A percentile compares a stretch with the other conserved stretches of the same genome.
phyloP scores from a whole-genome alignment of 2,329 filamentous ascomycete species.

The Mycosphaerella sp. region DNA sequence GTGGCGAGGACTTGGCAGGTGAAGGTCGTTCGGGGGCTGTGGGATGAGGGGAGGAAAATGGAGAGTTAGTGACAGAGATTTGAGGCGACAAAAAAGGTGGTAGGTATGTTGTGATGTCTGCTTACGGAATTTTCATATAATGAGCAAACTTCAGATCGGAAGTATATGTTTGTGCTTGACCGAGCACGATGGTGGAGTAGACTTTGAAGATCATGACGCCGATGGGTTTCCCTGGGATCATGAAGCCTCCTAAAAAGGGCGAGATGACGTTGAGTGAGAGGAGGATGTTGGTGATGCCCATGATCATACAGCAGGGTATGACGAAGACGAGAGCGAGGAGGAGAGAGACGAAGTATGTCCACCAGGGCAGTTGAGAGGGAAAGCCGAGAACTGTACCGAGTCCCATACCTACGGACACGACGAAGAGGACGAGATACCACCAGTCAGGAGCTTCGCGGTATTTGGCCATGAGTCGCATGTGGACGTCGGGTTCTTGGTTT shows the following conservation, averaged over 20 bases:
- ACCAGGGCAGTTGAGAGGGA: conserved; percentile 78
- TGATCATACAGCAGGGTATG: conserved; percentile 85
- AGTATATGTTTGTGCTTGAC: conserved; percentile 80
- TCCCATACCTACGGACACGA: conserved; percentile 25
- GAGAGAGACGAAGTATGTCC: conserved; percentile 71
- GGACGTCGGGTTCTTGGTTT: conserved; percentile 61
- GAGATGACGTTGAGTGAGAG: conserved; percentile 24
- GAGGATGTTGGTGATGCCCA: conserved; percentile 70
- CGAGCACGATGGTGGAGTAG: conserved; percentile 59
- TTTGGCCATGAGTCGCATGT: conserved; percentile 73
- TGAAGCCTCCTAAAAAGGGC: conserved; percentile 64
- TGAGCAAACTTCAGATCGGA: conserved; percentile 81
- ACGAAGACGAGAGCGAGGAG: conserved; percentile 73
- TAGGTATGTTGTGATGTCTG: too few relatives aligned
- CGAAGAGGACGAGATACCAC: conserved; percentile 56
- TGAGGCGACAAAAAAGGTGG: too few relatives aligned
- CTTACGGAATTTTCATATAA: conserved; percentile 68
- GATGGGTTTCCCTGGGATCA: conserved; percentile 78
- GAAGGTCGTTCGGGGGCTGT: conserved; percentile 62
- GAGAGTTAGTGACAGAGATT: too few relatives aligned
- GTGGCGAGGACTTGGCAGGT: conserved; percentile 72
- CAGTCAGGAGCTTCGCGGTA: conserved; percentile 74
- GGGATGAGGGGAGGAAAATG: background rate
- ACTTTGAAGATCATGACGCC: conserved; percentile 93
- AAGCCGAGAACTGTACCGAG: conserved; percentile 43